Evolutionary conservation across 2,329 filamentous ascomycete species (phyloP).

Genomic region (Fusarium acutatum): DNA sequence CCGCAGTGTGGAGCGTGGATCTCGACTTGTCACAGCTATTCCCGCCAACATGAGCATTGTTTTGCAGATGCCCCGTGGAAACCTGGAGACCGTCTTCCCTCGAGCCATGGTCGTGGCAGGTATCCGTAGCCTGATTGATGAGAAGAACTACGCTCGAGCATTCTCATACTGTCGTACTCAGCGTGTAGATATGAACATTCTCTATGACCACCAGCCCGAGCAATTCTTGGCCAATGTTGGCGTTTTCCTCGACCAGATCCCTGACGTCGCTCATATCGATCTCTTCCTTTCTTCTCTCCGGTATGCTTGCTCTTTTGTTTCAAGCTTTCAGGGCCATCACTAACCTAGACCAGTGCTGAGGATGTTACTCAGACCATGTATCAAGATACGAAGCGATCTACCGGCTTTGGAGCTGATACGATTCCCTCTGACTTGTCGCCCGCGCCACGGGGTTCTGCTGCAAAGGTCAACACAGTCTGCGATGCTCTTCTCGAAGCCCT

Average conservation of each 20-base stretch:
- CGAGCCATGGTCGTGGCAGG: conserved; percentile 91
- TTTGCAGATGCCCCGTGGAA: conserved; percentile 94
- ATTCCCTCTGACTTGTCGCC: conserved; percentile 18
- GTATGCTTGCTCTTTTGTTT: conserved; percentile 55
- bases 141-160: conserved; percentile 82
- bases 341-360: conserved; percentile 70
- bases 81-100: conserved; percentile 93
- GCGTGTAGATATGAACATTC: conserved; percentile 96
- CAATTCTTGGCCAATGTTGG: conserved; percentile 82
- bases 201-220: conserved; percentile 90
- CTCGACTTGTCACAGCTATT: conserved; percentile 85
- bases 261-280: conserved; percentile 84
- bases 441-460: conserved; percentile 28
- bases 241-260: conserved; percentile 84
- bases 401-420: conserved; percentile 1
- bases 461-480: conserved; percentile 88
- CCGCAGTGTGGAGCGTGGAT: conserved; percentile 89
- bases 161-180: conserved; percentile 91
- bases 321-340: background rate
- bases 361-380: conserved; percentile 96
- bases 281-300: conserved; percentile 87
- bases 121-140: conserved; percentile 82
- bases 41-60: conserved; percentile 87
- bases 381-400: conserved; percentile 75
- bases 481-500: conserved; percentile 81